A percentile compares a stretch with the other conserved stretches of the same genome.
Conservation (phyloP, 306 rosid species). For the Casuarina glauca region DNA sequence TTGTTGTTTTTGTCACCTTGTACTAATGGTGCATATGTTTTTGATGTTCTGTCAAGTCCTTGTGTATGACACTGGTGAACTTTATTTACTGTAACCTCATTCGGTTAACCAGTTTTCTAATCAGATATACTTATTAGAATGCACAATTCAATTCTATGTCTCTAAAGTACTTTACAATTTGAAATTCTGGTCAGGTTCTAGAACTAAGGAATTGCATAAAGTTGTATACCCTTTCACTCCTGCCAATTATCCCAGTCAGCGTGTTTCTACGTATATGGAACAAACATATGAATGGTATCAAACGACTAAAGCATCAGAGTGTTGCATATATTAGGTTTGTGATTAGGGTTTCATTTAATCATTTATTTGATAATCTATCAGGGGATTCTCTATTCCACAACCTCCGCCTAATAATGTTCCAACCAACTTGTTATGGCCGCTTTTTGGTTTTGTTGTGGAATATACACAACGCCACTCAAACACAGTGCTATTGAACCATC, state of each 20-base stretch:
- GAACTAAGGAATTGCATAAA: not conserved
- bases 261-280: not conserved
- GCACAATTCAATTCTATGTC: not conserved
- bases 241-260: not conserved
- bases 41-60: not conserved
- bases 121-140: not conserved
- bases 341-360: conserved; percentile 7
- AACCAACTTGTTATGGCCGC: conserved; percentile 28
- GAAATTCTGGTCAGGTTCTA: not conserved
- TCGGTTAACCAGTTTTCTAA: not conserved
- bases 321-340: conserved; percentile 5
- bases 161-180: not conserved
- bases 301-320: not conserved
- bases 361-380: conserved; percentile 31
- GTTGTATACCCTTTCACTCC: not conserved
- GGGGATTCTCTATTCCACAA: conserved; percentile 44
- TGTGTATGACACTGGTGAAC: not conserved
- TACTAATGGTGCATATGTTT: not conserved
- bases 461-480: conserved; percentile 25
- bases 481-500: conserved; percentile 28
- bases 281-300: not conserved
- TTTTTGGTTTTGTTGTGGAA: conserved; percentile 38
- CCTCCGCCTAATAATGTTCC: conserved; percentile 33
- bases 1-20: not conserved
- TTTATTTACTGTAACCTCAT: not conserved